Percentiles rank a stretch among this genome's conserved stretches.
These are phyloP conservation scores for Diplosphaera chodatii DNA, from an alignment of 139 green algal species.

Conservation along the genomic window DNA sequence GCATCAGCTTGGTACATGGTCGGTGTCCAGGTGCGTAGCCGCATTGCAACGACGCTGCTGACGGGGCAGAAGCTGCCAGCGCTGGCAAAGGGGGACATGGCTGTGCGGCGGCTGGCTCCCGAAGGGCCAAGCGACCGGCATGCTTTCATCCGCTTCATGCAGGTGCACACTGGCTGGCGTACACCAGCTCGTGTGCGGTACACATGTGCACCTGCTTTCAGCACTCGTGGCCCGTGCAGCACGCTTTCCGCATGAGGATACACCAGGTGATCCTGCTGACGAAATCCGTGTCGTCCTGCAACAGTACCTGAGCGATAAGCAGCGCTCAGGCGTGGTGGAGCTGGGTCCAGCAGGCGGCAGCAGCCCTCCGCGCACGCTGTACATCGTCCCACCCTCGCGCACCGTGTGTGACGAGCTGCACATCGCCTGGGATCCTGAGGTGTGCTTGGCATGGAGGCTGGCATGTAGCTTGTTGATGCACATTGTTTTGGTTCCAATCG, in stretches of 20 bases:
- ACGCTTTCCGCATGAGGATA: too few relatives aligned
- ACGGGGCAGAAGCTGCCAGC: background rate
- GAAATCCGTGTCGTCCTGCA: too few relatives aligned
- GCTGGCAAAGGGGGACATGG: background rate
- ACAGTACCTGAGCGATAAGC: conserved; percentile 1
- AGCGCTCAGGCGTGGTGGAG: background rate
- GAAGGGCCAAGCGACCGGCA: background rate
- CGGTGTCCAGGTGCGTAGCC: too few relatives aligned
- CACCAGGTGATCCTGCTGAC: too few relatives aligned
- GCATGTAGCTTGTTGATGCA: too few relatives aligned
- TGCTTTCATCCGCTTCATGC: background rate
- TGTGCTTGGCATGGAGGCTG: too few relatives aligned
- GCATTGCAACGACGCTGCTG: background rate
- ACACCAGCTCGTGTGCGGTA: too few relatives aligned
- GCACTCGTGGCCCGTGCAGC: too few relatives aligned
- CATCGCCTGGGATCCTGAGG: background rate
- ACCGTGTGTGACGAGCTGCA: conserved; percentile 1
- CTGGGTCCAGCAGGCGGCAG: background rate
- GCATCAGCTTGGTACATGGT: too few relatives aligned
- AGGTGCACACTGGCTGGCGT: background rate
- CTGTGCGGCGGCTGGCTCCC: background rate
- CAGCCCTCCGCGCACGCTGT: background rate
- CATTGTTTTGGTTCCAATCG: too few relatives aligned
- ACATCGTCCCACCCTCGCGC: background rate
- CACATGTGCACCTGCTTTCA: too few relatives aligned